These are phyloP conservation scores for Grifola frondosa DNA, from an alignment of 1,284 basidiomycete species.

Conservation along the genomic window DNA sequence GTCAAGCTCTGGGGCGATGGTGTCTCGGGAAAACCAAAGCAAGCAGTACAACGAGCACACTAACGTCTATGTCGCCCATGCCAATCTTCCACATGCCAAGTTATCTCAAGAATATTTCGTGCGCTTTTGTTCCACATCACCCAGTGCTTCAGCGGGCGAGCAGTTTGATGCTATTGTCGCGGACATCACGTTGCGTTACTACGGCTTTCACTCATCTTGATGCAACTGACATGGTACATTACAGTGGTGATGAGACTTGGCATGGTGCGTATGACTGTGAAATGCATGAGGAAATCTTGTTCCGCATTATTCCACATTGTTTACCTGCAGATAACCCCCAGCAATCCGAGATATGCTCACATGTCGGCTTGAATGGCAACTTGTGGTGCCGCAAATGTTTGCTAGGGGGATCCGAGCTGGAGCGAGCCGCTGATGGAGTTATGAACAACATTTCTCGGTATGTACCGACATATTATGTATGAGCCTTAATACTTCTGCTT, in stretches of 20 bases:
- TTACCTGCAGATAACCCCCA: slow-evolving; percentile 38
- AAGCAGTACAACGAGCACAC: slow-evolving; percentile 26
- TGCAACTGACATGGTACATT: neutral
- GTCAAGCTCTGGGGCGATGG: slow-evolving; percentile 21
- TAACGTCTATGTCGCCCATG: slow-evolving; percentile 20
- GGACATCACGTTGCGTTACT: neutral
- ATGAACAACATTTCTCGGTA: slow-evolving; percentile 27
- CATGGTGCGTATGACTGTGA: slow-evolving; percentile 26
- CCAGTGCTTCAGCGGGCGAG: slow-evolving; percentile 30
- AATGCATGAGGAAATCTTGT: slow-evolving; percentile 23
- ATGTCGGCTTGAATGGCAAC: slow-evolving; percentile 26
- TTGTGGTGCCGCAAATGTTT: neutral
- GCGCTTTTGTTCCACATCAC: slow-evolving; percentile 26
- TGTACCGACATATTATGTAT: neutral
- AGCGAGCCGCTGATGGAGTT: slow-evolving; percentile 30
- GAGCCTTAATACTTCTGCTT: neutral
- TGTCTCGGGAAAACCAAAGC: slow-evolving; percentile 26
- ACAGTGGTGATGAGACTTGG: neutral
- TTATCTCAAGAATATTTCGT: slow-evolving; percentile 24
- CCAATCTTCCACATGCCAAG: slow-evolving; percentile 11
- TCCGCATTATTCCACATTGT: slow-evolving; percentile 24
- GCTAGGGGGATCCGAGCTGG: slow-evolving; percentile 24
- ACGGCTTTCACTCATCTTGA: neutral
- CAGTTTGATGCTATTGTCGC: slow-evolving; percentile 25
- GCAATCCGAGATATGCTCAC: slow-evolving; percentile 30